Conservation (phyloP, 2,329 filamentous ascomycete genomes). For the Colletotrichum liaoningense region DNA sequence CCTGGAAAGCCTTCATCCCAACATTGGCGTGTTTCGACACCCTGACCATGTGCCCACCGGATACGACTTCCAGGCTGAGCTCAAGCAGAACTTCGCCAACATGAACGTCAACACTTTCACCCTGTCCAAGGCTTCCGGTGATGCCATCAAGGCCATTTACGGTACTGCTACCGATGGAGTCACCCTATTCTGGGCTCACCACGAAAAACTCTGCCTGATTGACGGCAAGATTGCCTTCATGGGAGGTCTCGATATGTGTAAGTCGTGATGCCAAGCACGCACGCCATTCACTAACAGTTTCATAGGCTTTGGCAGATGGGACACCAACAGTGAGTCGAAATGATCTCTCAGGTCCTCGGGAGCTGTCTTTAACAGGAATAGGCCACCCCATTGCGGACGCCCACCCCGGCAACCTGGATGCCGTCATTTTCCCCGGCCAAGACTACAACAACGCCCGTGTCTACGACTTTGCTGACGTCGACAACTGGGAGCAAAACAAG, state of each 20-base stretch:
- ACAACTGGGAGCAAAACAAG: slow-evolving; percentile 87
- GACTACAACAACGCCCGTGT: slow-evolving; percentile 93
- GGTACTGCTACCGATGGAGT: slow-evolving; percentile 80
- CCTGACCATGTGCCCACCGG: slow-evolving; percentile 87
- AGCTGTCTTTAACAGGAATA: slow-evolving; percentile 40
- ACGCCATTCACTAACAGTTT: slow-evolving; percentile 38
- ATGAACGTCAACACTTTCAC: slow-evolving; percentile 61
- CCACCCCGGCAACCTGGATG: slow-evolving; percentile 80
- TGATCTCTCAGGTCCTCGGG: too few relatives aligned
- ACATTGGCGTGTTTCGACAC: slow-evolving; percentile 90
- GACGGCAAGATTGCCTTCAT: slow-evolving; percentile 88
- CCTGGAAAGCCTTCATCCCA: slow-evolving; percentile 81
- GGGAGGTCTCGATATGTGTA: slow-evolving; percentile 88
- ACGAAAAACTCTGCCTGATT: slow-evolving; percentile 89
- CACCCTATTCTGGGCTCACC: slow-evolving; percentile 91
- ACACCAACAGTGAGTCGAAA: slow-evolving; percentile 74
- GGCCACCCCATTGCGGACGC: slow-evolving; percentile 84
- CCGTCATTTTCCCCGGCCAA: slow-evolving; percentile 87
- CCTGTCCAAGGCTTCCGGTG: slow-evolving; percentile 74
- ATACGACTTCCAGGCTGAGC: slow-evolving; percentile 73
- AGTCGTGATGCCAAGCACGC: slow-evolving; percentile 33
- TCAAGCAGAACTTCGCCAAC: slow-evolving; percentile 70
- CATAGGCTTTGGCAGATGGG: slow-evolving; percentile 83
- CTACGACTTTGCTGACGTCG: slow-evolving; percentile 82
- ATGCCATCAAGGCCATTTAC: slow-evolving; percentile 82